phyloP scores from a whole-genome alignment of 441 rosid genomes.

The Croton laevigatus region DNA sequence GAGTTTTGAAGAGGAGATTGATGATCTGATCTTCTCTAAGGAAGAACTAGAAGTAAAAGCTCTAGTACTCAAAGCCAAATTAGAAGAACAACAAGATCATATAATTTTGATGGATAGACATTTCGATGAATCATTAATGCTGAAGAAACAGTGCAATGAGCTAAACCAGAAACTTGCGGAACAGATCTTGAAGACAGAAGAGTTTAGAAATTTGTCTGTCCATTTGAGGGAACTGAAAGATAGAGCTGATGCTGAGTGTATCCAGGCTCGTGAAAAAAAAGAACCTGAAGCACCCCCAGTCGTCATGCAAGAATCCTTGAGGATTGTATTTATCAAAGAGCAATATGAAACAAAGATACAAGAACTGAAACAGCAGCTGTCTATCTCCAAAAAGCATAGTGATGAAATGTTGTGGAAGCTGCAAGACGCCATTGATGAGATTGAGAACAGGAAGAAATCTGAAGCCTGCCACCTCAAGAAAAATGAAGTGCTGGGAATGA shows the following conservation, averaged over 20 bases:
- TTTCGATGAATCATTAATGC: constrained; percentile 38
- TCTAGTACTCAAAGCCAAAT: constrained; percentile 51
- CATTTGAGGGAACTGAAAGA: constrained; percentile 93
- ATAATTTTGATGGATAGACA: constrained; percentile 34
- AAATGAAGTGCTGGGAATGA: constrained; percentile 74
- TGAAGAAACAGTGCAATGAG: constrained; percentile 53
- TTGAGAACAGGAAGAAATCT: constrained; percentile 69
- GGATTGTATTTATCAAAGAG: constrained; percentile 96
- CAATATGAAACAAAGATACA: constrained; percentile 84
- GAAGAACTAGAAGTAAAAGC: constrained; percentile 57
- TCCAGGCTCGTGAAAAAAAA: constrained; percentile 55
- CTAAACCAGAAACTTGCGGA: constrained; percentile 70
- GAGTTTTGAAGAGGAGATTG: constrained; percentile 56
- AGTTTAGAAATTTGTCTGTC: constrained; percentile 73
- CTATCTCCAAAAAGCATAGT: constrained; percentile 81
- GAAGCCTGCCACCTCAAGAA: constrained; percentile 79
- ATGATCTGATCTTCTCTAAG: constrained; percentile 50
- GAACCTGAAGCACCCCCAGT: constrained; percentile 52
- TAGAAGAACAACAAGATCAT: constrained; percentile 50
- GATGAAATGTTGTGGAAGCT: constrained; percentile 91
- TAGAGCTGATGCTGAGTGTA: constrained; percentile 70
- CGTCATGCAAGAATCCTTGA: constrained; percentile 85
- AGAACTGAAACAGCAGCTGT: constrained; percentile 80
- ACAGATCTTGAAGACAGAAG: constrained; percentile 87
- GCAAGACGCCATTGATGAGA: constrained; percentile 89